These are phyloP conservation scores for Ascocoryne sarcoides DNA, from an alignment of 2,329 filamentous ascomycete species.

Conservation along the genomic window DNA sequence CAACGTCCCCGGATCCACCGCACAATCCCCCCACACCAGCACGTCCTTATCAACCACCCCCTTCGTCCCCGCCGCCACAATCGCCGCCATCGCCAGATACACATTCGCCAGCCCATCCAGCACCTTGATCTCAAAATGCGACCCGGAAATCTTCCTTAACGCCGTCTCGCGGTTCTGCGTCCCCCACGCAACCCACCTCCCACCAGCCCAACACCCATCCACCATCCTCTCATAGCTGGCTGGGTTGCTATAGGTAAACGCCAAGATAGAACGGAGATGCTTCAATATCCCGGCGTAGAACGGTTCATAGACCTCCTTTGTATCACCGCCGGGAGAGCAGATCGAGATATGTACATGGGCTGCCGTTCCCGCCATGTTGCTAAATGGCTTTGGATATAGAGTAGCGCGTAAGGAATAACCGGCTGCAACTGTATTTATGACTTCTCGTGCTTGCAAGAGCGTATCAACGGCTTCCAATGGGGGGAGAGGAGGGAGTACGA, in stretches of 20 bases:
- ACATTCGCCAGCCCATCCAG: slow-evolving; percentile 75
- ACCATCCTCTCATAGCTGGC: slow-evolving; percentile 60
- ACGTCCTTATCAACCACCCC: slow-evolving; percentile 40
- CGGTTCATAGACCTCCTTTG: slow-evolving; percentile 41
- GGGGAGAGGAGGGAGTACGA: slow-evolving; percentile 55
- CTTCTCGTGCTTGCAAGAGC: slow-evolving; percentile 61
- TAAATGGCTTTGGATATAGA: slow-evolving; percentile 62
- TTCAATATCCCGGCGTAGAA: slow-evolving; percentile 67
- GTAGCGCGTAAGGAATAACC: slow-evolving; percentile 58
- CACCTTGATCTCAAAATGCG: slow-evolving; percentile 71
- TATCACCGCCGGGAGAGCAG: slow-evolving; percentile 27
- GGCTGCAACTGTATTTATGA: slow-evolving; percentile 56
- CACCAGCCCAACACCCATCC: slow-evolving; percentile 70
- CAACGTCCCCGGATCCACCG: slow-evolving; percentile 43
- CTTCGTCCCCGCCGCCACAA: slow-evolving; percentile 50
- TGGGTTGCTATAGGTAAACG: slow-evolving; percentile 58
- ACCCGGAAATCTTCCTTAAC: slow-evolving; percentile 54
- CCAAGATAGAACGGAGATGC: slow-evolving; percentile 57
- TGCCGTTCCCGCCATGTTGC: slow-evolving; percentile 50
- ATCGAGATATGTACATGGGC: slow-evolving; percentile 65
- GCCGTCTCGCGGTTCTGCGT: slow-evolving; percentile 72
- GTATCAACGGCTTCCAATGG: slow-evolving; percentile 63
- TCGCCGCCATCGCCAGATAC: slow-evolving; percentile 57
- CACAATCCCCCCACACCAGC: slow-evolving; percentile 45
- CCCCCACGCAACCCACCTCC: slow-evolving; percentile 71